phyloP scores from a whole-genome alignment of 768 basidiomycete genomes.

The Lactarius sanguifluus region DNA sequence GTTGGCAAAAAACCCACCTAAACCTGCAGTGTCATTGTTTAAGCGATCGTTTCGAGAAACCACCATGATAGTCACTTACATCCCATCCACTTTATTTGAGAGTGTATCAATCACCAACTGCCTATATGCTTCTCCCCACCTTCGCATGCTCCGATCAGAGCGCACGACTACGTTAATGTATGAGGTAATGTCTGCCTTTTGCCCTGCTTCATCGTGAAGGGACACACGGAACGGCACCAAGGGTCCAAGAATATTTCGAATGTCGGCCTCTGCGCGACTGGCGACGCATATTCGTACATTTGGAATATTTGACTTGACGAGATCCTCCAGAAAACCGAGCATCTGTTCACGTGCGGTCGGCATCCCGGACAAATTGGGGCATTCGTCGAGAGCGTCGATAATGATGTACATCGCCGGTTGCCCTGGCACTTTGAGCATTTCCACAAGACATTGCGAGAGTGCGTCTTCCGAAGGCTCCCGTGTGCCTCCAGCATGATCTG shows the following conservation, averaged over 20 bases:
- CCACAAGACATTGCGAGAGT: too few relatives aligned
- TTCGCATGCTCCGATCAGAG: not conserved
- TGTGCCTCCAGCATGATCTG: too few relatives aligned
- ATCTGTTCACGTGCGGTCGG: too few relatives aligned
- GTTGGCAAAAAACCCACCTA: constrained; percentile 7
- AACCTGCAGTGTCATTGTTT: not conserved
- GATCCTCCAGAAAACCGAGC: too few relatives aligned
- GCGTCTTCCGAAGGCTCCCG: not conserved
- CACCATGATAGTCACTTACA: not conserved
- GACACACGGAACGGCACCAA: not conserved
- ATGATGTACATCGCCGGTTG: too few relatives aligned
- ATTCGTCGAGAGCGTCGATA: too few relatives aligned
- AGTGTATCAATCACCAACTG: constrained; percentile 6
- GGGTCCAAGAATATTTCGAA: not conserved
- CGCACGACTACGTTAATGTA: not conserved
- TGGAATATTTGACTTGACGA: not conserved
- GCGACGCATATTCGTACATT: constrained; percentile 12
- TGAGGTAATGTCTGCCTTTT: not conserved
- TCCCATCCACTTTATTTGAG: constrained; percentile 2
- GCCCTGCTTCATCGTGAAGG: constrained; percentile 4
- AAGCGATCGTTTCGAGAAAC: not conserved
- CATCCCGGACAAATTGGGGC: too few relatives aligned
- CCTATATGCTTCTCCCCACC: not conserved
- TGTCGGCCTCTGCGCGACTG: constrained; percentile 10
- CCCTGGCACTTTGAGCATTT: too few relatives aligned